Conservation (phyloP, 1,284 basidiomycete genomes). For the Cryptococcus depauperatus region DNA sequence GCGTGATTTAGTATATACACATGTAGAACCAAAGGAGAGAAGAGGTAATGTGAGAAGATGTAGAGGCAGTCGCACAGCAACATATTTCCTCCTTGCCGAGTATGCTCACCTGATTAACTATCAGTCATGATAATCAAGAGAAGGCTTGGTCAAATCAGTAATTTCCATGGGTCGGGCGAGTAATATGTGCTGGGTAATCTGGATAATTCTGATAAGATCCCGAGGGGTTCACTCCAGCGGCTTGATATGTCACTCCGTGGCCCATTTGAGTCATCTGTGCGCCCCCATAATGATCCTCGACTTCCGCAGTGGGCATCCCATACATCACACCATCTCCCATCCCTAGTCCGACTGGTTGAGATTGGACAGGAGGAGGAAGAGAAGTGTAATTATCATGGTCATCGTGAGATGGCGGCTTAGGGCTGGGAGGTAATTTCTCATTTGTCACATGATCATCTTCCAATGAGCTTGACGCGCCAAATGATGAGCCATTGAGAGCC, state of each 20-base stretch:
- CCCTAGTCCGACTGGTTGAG: background rate
- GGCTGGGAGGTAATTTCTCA: constrained; percentile 16
- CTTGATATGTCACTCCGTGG: background rate
- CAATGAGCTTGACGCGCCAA: constrained; percentile 23
- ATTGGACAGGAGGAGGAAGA: constrained; percentile 26
- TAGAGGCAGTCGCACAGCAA: no score
- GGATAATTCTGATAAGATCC: no score
- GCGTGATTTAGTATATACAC: no score
- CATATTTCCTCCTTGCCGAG: no score
- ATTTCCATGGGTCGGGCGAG: no score
- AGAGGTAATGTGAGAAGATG: no score
- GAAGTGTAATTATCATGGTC: constrained; percentile 29
- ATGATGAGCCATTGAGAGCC: constrained; percentile 30
- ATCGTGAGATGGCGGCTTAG: constrained; percentile 11
- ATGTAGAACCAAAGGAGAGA: no score
- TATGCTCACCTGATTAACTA: no score
- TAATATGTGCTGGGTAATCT: no score
- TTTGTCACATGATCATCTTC: constrained; percentile 20
- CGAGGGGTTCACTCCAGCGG: no score
- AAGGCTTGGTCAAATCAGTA: no score
- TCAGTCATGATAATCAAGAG: no score
- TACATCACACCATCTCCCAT: background rate
- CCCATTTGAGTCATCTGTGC: background rate
- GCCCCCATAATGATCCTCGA: constrained; percentile 10
- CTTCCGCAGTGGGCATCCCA: background rate